Evolutionary conservation across 495 filamentous ascomycete genomes (phyloP), one percentile per base, ranked within the genome.

Genomic region (Aspergillus haitiensis): DNA sequence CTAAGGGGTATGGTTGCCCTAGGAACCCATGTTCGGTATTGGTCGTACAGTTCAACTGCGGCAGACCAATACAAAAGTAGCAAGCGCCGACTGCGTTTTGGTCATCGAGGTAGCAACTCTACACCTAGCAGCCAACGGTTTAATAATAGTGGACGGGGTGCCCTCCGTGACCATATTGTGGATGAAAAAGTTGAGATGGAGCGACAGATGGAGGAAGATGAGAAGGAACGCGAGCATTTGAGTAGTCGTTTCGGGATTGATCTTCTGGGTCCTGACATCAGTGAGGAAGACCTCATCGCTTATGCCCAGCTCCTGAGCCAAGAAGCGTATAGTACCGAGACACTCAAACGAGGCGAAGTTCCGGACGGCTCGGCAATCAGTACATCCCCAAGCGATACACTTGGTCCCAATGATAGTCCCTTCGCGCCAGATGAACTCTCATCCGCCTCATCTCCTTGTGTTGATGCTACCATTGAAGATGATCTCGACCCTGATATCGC

Each of bases 1-100:
- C 84, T 98, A n/a, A 86, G 93, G n/a, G 94, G 94, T 40, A 87
- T 93, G 70, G 89, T 97, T 8, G 87, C 93, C 0, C 82, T 96
- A 34, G 94, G 95, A 39, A 89, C 88, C 0, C 87, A 93, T 69
- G 75, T 98, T 8, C 87, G 91, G 36, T 97, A 92, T 69, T 98
- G 94, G 94, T 87, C 88, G 15, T 97, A 96, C 69, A 96, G 90
- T 67, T 93, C 92, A 33, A 73, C 78, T 11, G 74, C 76, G 35
- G 82, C 82, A 7, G 86, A 89, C 69, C 79, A 87, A 57, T 87
- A 86, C 66, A 85, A 88, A 58, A 74, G 73, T 31, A 82, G 73
- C 63, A 89, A 89, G 64, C 83, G 86, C 58, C 78, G 82, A 27
- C 76, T 84, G 16, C 83, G 87, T 42, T 82, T 82, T 50, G 75